Conservation (phyloP, 768 basidiomycete genomes). For the Gloeopeniophorella convolvens region DNA sequence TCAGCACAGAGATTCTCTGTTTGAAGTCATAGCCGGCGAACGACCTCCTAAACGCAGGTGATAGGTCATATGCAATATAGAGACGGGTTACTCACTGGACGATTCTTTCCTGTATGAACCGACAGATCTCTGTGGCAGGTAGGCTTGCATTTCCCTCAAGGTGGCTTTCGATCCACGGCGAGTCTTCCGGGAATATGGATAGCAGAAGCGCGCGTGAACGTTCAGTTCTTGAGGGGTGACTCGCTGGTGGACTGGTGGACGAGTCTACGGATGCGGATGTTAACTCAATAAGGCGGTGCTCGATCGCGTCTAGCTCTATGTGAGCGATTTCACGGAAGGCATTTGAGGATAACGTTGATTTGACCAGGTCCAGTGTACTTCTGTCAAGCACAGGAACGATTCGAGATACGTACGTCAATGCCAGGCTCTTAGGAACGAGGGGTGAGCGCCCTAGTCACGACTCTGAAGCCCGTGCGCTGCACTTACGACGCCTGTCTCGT, state of each 20-base stretch:
- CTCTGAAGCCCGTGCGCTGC: background rate
- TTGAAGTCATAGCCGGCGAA: slow-evolving; percentile 5
- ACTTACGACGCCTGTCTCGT: slow-evolving; percentile 16
- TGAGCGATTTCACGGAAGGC: slow-evolving; percentile 2
- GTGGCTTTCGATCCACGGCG: background rate
- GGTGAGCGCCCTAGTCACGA: background rate
- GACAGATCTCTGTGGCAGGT: background rate
- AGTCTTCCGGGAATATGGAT: slow-evolving; percentile 7
- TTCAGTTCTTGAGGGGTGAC: background rate
- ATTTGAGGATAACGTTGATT: slow-evolving; percentile 1
- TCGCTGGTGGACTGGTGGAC: background rate
- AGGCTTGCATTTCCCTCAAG: background rate
- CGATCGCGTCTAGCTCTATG: slow-evolving; percentile 5
- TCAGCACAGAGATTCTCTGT: slow-evolving; percentile 2
- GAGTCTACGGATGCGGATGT: background rate
- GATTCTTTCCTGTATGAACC: slow-evolving; percentile 1
- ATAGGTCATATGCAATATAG: background rate
- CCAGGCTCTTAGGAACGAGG: slow-evolving; percentile 21
- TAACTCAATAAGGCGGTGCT: slow-evolving; percentile 8
- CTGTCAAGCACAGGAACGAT: slow-evolving; percentile 28
- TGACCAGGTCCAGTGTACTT: slow-evolving; percentile 23
- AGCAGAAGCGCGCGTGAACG: slow-evolving; percentile 1
- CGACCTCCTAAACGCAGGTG: slow-evolving; percentile 2
- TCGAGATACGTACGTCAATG: slow-evolving; percentile 27
- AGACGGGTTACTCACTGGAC: slow-evolving; percentile 3